These are phyloP conservation scores for Neophaeococcomyces mojaviensis DNA, from an alignment of 2,329 filamentous ascomycete genomes.

Conservation along the genomic window DNA sequence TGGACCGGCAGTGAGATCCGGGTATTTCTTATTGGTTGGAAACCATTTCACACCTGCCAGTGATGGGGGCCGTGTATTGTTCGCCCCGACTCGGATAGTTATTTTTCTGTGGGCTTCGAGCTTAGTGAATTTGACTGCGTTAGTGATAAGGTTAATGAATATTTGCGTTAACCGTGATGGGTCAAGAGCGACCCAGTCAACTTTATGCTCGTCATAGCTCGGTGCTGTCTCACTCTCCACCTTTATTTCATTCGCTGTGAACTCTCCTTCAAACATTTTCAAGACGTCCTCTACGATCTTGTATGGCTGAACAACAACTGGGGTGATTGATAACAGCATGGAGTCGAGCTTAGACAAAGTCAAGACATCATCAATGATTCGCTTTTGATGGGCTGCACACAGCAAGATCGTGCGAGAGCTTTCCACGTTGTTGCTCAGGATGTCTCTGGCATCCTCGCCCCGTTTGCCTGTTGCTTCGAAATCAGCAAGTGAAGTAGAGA, in stretches of 20 bases:
- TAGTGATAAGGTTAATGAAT: slow-evolving; percentile 69
- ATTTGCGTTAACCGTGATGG: slow-evolving; percentile 68
- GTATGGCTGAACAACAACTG: slow-evolving; percentile 46
- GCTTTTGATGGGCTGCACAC: slow-evolving; percentile 70
- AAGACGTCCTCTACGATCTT: slow-evolving; percentile 47
- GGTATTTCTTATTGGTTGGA: slow-evolving; percentile 11
- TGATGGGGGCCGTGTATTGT: slow-evolving; percentile 30
- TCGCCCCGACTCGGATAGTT: slow-evolving; percentile 45
- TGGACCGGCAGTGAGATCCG: slow-evolving; percentile 28
- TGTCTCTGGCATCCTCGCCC: not conserved
- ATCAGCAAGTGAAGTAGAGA: slow-evolving; percentile 37
- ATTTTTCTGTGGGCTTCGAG: slow-evolving; percentile 42
- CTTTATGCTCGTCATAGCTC: not conserved
- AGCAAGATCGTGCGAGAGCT: slow-evolving; percentile 69
- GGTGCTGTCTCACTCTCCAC: not conserved
- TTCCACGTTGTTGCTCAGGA: slow-evolving; percentile 34
- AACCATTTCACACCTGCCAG: slow-evolving; percentile 10
- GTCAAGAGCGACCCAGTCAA: slow-evolving; percentile 60
- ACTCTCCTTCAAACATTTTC: slow-evolving; percentile 67
- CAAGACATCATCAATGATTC: slow-evolving; percentile 64
- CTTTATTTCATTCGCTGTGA: slow-evolving; percentile 46
- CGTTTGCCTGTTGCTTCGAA: slow-evolving; percentile 2
- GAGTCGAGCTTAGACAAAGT: slow-evolving; percentile 64
- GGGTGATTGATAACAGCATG: slow-evolving; percentile 36
- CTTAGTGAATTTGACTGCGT: slow-evolving; percentile 71